Evolutionary conservation across 306 rosid genomes (phyloP).

Genomic region (Psophocarpus tetragonolobus): DNA sequence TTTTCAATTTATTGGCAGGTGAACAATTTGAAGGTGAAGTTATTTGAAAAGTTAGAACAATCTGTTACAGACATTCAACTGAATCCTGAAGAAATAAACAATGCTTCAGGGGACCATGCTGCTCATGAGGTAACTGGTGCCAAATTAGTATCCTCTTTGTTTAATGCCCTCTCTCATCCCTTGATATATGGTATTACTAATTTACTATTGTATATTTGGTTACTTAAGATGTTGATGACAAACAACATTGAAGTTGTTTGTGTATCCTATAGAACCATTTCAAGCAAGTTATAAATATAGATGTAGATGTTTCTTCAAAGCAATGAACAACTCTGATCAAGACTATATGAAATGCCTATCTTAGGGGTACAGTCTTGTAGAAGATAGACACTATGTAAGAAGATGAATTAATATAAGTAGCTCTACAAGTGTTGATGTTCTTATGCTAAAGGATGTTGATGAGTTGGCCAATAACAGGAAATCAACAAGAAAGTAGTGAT

Average conservation of each 20-base stretch:
- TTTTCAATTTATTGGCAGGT: slow-evolving; percentile 61
- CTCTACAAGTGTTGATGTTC: background rate
- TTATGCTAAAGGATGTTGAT: background rate
- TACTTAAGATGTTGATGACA: slow-evolving; percentile 6
- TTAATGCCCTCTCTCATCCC: slow-evolving; percentile 10
- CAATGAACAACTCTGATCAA: background rate
- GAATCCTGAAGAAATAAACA: slow-evolving; percentile 56
- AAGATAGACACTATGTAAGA: slow-evolving; percentile 11
- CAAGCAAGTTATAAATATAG: slow-evolving; percentile 22
- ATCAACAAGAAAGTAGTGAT: slow-evolving; percentile 2
- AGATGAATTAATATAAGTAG: slow-evolving; percentile 1
- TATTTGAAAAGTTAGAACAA: slow-evolving; percentile 84
- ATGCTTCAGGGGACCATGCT: slow-evolving; percentile 51
- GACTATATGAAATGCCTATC: background rate
- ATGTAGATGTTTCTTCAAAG: slow-evolving; percentile 34
- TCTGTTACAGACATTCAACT: slow-evolving; percentile 67
- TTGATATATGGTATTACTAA: background rate
- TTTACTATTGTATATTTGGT: slow-evolving; percentile 13
- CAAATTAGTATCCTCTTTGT: slow-evolving; percentile 21
- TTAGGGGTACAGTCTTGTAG: background rate
- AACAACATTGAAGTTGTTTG: slow-evolving; percentile 30
- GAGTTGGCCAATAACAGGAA: background rate
- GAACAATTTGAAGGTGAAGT: slow-evolving; percentile 72
- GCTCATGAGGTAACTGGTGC: slow-evolving; percentile 65
- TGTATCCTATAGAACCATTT: slow-evolving; percentile 46